A percentile compares a stretch with the other conserved stretches of the same genome.
phyloP scores from a whole-genome alignment of 352 stramenopile genomes.

The Phytophthora sp. region DNA sequence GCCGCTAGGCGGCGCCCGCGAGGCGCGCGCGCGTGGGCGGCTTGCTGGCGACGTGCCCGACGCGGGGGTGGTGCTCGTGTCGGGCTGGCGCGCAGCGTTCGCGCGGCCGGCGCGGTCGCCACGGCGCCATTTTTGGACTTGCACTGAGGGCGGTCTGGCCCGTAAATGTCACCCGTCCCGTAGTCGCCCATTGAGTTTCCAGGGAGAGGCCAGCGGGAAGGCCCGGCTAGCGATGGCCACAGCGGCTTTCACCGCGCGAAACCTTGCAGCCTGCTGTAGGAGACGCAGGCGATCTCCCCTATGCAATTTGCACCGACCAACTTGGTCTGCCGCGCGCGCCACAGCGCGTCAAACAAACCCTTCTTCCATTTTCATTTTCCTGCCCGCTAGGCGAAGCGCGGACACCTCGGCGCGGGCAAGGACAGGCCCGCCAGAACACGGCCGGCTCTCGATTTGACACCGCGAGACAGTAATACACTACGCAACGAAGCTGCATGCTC shows the following conservation, averaged over 20 bases:
- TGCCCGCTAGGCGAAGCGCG: neutral
- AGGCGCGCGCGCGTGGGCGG: slow-evolving; percentile 2
- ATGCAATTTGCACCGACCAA: slow-evolving; percentile 10
- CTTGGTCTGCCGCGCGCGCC: neutral
- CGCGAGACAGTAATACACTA: slow-evolving; percentile 8
- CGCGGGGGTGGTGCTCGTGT: slow-evolving; percentile 23
- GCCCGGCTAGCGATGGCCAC: neutral
- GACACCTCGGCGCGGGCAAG: slow-evolving; percentile 12
- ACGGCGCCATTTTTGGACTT: slow-evolving; percentile 19
- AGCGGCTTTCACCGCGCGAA: neutral
- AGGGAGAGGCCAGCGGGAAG: slow-evolving; percentile 7
- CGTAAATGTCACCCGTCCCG: slow-evolving; percentile 27
- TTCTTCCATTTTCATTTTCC: slow-evolving; percentile 30
- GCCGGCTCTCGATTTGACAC: slow-evolving; percentile 5
- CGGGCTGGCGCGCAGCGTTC: neutral
- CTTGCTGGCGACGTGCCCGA: slow-evolving; percentile 7
- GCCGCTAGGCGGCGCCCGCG: neutral
- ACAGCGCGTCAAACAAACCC: slow-evolving; percentile 1
- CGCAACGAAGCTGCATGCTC: neutral
- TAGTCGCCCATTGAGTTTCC: slow-evolving; percentile 33
- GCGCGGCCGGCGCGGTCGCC: neutral
- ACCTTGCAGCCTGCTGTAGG: neutral
- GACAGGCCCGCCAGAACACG: slow-evolving; percentile 8
- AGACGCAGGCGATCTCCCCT: neutral
- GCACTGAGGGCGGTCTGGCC: slow-evolving; percentile 17